Base-by-base conservation (phyloP, 805 yeast genomes). In the Starmerella sp. region DNA sequence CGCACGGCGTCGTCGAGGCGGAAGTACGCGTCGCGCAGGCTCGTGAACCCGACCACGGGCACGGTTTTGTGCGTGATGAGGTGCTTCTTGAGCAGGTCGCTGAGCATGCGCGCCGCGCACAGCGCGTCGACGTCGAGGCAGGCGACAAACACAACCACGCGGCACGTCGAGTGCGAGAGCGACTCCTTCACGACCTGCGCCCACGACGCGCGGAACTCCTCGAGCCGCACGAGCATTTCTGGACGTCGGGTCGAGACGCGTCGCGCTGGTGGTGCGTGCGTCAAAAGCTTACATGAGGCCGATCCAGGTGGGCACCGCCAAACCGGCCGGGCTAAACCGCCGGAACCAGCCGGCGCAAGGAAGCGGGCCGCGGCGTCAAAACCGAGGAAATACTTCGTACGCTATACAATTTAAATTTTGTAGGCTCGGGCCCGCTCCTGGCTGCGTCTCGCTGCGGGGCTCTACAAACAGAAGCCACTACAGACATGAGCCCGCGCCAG, bases 1-100 rank as follows among this genome's bases (percentile, higher is more conserved):
- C 81, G 72, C 7, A 93, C 81, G 52, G 87, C 91, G 6, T 71
- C 76, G 65, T 90, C 97, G 44, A 93, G 70, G 53, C 76, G 76
- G 5, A 61, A 54, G 64, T 79, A 90, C 65, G 83, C 86, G 29
- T 64, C 66, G 59, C 79, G 55, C 58, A 95, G 71, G 61, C 89
- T 96, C 10, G 82, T 70, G 65, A 88, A 91, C 0, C 99, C 99
- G 17, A 87, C 89, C 10, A 93, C 91, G 0, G 99, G 98, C 10
- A 88, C 81, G 52, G 89, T 73, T 68, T 91, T 96, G 66, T 83
- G 86, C 59, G 89, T 95, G 14, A 93, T 81, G 63, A 91, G 75
- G 62, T 87, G 91, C 60, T 84, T 82, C 69, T 87, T 84, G 59
- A 93, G 74, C 48, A 87, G 72, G 41, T 75, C 68, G 17, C 89